phyloP scores from a whole-genome alignment of 2,329 filamentous ascomycete species.

The Drechslerella stenobrocha region DNA sequence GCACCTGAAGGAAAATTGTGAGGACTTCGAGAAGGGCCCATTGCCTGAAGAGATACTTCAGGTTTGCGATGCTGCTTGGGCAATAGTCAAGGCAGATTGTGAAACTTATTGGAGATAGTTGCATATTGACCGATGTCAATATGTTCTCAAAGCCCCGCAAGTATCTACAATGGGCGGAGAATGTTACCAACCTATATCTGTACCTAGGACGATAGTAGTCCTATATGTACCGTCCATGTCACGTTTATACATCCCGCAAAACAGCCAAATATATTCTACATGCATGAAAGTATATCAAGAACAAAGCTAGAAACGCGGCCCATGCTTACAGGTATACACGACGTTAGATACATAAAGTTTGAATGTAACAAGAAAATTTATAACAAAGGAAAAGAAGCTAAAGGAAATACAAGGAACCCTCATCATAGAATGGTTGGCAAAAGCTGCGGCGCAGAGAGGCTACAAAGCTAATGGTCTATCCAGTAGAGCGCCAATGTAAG shows the following conservation, averaged over 20 bases:
- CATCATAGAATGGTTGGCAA: conserved; percentile 4
- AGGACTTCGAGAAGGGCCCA: conserved; percentile 68
- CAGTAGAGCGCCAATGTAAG: conserved; percentile 25
- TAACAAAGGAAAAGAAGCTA: conserved; percentile 18
- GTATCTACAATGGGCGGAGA: not conserved
- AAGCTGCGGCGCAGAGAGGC: not conserved
- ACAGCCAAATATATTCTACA: conserved; percentile 5
- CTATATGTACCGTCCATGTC: too few species aligned
- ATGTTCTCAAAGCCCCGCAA: too few species aligned
- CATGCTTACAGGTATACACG: conserved; percentile 35
- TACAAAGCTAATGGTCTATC: conserved; percentile 35
- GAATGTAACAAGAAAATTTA: conserved; percentile 1
- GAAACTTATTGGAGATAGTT: conserved; percentile 39
- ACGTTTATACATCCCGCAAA: too few species aligned
- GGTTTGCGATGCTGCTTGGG: conserved; percentile 77
- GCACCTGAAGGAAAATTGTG: conserved; percentile 65
- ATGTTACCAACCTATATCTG: too few species aligned
- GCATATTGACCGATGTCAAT: not conserved
- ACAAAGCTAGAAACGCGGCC: conserved; percentile 26
- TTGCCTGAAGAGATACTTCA: conserved; percentile 75
- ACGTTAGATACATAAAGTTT: conserved; percentile 27
- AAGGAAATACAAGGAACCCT: conserved; percentile 30
- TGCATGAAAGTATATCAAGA: conserved; percentile 11
- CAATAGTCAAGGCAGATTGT: conserved; percentile 62
- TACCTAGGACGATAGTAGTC: too few species aligned